phyloP scores from a whole-genome alignment of 306 rosid species.

The Dicorynia guianensis region DNA sequence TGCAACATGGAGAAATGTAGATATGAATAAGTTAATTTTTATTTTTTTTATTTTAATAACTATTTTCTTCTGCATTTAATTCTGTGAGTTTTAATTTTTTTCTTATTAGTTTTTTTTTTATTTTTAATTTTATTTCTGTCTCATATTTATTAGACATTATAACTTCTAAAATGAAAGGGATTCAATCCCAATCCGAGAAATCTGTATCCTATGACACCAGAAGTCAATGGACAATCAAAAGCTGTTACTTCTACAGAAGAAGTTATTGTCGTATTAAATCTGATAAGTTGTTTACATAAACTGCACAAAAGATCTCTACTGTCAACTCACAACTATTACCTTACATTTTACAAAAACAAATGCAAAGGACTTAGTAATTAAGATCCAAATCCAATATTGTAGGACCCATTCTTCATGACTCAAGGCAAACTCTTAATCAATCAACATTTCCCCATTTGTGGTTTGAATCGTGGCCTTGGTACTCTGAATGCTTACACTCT shows the following conservation, averaged over 20 bases:
- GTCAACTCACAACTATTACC: conserved; percentile 18
- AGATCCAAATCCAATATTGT: conserved; percentile 16
- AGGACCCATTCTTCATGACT: conserved; percentile 16
- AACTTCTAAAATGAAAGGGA: too few relatives aligned
- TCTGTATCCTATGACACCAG: neutral
- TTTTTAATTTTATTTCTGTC: too few relatives aligned
- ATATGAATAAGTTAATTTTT: too few relatives aligned
- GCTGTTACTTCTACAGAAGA: neutral
- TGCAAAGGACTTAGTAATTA: neutral
- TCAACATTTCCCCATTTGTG: conserved; percentile 80
- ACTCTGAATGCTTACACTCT: conserved; percentile 59
- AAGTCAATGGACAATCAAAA: neutral
- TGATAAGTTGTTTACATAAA: conserved; percentile 30
- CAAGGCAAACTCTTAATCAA: conserved; percentile 58
- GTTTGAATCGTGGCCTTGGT: conserved; percentile 77
- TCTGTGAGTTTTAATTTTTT: too few relatives aligned
- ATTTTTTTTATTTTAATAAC: too few relatives aligned
- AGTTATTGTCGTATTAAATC: neutral
- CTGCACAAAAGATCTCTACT: conserved; percentile 37
- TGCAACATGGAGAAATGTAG: too few relatives aligned
- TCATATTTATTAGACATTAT: too few relatives aligned
- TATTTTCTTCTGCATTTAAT: too few relatives aligned
- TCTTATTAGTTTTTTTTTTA: too few relatives aligned
- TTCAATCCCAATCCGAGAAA: too few relatives aligned
- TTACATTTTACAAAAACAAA: conserved; percentile 13